Percentiles rank a stretch among this genome's conserved stretches.
These are phyloP conservation scores for Brasilioporus rufonigricans DNA, from an alignment of 768 basidiomycete genomes.

Conservation along the genomic window DNA sequence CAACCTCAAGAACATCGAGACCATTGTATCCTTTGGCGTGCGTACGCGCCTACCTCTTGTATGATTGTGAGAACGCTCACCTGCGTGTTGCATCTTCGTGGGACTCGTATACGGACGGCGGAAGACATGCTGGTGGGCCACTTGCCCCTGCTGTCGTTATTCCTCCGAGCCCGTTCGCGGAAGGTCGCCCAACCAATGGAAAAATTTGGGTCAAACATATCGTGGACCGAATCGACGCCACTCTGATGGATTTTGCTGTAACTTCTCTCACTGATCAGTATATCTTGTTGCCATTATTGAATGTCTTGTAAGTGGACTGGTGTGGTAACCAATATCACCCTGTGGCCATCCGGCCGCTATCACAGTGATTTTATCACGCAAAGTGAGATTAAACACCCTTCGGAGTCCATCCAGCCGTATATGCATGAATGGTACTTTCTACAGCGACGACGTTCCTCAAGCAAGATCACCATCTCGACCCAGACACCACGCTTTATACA, in stretches of 20 bases:
- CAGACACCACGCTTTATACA: constrained; percentile 47
- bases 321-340: constrained; percentile 44
- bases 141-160: constrained; percentile 40
- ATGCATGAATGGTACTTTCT: not conserved
- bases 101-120: constrained; percentile 54
- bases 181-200: constrained; percentile 51
- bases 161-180: constrained; percentile 44
- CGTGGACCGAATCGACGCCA: constrained; percentile 38
- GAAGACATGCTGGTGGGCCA: constrained; percentile 43
- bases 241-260: constrained; percentile 51
- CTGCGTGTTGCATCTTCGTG: constrained; percentile 11
- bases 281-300: not conserved
- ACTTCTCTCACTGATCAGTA: constrained; percentile 4
- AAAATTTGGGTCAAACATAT: constrained; percentile 49
- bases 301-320: constrained; percentile 30
- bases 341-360: constrained; percentile 52
- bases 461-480: constrained; percentile 44
- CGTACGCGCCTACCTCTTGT: constrained; percentile 16
- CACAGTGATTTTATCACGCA: constrained; percentile 48
- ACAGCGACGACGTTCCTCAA: constrained; percentile 43
- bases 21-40: constrained; percentile 54
- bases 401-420: not conserved
- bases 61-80: not conserved
- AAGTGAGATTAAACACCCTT: constrained; percentile 28
- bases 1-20: constrained; percentile 35